Evolutionary conservation across 805 yeast species (phyloP).

Genomic region (Candida silvicultrix): DNA sequence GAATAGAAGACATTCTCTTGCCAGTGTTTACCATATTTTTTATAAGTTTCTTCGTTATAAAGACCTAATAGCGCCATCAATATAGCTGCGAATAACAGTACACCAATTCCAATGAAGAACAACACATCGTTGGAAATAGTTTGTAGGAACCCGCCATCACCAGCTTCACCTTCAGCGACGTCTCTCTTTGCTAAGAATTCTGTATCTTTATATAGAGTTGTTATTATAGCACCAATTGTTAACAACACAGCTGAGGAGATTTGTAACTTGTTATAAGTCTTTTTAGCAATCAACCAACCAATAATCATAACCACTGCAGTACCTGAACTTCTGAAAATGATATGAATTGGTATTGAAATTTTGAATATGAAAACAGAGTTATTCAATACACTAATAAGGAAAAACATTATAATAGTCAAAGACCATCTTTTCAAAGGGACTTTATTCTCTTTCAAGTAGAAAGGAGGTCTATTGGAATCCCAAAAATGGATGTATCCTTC

Average conservation of each 20-base stretch:
- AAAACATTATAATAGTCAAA: slow-evolving; percentile 43
- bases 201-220: slow-evolving; percentile 27
- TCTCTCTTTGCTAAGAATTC: slow-evolving; percentile 19
- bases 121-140: slow-evolving; percentile 9
- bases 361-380: slow-evolving; percentile 52
- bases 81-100: slow-evolving; percentile 41
- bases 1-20: slow-evolving; percentile 57
- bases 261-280: slow-evolving; percentile 39
- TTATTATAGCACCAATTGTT: slow-evolving; percentile 47
- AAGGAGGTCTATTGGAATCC: slow-evolving; percentile 23
- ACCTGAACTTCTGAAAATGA: slow-evolving; percentile 58
- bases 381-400: slow-evolving; percentile 43
- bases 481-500: slow-evolving; percentile 34
- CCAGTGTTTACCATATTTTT: slow-evolving; percentile 54
- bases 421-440: slow-evolving; percentile 40
- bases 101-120: slow-evolving; percentile 24
- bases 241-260: slow-evolving; percentile 43
- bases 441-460: slow-evolving; percentile 26
- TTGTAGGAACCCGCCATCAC: not conserved
- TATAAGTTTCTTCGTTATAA: slow-evolving; percentile 44
- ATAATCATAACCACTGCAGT: slow-evolving; percentile 54
- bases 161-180: slow-evolving; percentile 4
- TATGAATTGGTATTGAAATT: slow-evolving; percentile 61
- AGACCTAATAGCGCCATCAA: slow-evolving; percentile 53
- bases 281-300: slow-evolving; percentile 42